Evolutionary conservation across 129 eudicot genomes (phyloP).

Genomic region (Gnaphalium uliginosum): DNA sequence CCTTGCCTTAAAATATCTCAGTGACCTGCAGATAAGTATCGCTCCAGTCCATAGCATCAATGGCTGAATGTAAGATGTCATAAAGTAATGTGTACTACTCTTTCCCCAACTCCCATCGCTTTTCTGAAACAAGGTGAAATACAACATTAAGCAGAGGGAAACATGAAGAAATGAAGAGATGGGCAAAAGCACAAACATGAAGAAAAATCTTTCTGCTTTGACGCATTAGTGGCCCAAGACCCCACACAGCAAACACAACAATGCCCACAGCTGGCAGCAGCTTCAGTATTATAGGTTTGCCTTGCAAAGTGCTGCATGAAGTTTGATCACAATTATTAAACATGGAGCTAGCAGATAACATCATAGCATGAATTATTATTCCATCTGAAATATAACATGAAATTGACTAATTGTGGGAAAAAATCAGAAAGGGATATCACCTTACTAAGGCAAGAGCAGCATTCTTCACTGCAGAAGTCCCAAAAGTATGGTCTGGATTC

Average conservation of each 20-base stretch:
- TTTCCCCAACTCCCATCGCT: slow-evolving; percentile 79
- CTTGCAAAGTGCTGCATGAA: slow-evolving; percentile 55
- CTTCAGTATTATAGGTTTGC: slow-evolving; percentile 58
- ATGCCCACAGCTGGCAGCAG: slow-evolving; percentile 78
- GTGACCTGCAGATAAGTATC: slow-evolving; percentile 83
- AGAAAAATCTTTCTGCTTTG: slow-evolving; percentile 63
- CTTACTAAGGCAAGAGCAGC: slow-evolving; percentile 62
- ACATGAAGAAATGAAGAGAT: slow-evolving; percentile 7
- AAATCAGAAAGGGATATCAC: slow-evolving; percentile 31
- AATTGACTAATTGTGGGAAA: neutral
- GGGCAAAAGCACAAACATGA: slow-evolving; percentile 49
- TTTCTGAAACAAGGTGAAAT: slow-evolving; percentile 51
- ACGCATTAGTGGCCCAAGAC: slow-evolving; percentile 74
- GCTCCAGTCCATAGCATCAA: slow-evolving; percentile 92
- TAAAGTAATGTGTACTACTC: slow-evolving; percentile 66
- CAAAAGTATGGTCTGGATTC: slow-evolving; percentile 39
- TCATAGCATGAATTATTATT: neutral
- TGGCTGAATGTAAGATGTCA: slow-evolving; percentile 88
- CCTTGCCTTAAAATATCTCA: neutral
- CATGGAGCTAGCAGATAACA: neutral
- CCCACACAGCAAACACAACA: slow-evolving; percentile 86
- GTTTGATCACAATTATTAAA: slow-evolving; percentile 33
- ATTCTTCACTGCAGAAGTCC: slow-evolving; percentile 51
- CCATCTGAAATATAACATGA: neutral
- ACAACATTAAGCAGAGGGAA: neutral